Base-by-base conservation (phyloP, 164 flowering plant species). In the Santalum album region DNA sequence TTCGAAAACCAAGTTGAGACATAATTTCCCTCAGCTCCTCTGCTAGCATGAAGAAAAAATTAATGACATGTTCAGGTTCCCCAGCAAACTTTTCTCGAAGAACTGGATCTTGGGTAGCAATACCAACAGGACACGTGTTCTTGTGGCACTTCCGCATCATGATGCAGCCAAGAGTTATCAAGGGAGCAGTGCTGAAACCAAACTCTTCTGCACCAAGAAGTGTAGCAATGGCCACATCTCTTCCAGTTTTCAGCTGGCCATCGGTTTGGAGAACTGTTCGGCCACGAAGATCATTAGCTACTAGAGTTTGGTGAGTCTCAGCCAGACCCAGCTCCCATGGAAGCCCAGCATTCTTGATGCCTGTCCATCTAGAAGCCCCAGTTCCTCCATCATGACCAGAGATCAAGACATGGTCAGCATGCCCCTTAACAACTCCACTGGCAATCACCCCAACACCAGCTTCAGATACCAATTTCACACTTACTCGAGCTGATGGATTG, bases 311-410 rank as follows among this genome's bases (percentile, higher is more conserved):
- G 53, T 94, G 99, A 17, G 99, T 90, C 66, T 94, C 99, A 19
- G 97, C 99, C 69, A 94, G 68, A 52, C 99, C 99, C 59, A 94
- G 97, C 66, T 94, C 99, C 99, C 99, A 94, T 20, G 99, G 99
- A 21, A 94, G 81, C 35, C 99, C 99, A 52, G 99, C 99, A 75
- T 73, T 90, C 68, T 94, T 94, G 25, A 94, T 94, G 3, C 99
- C 96, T 18, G 99, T 94, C 97, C 99, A 94, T n/a, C 99, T 72
- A 24, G 99, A 82, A 38, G 99, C 99, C 22, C 99, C 99, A 11
- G 99, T 94, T 20, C 99, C 99, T 53, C 99, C 99, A 78, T 94
- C 99, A 56, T 94, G 99, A 47, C 99, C 99, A 2, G 99, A 81
- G 32, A 94, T 94, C 67, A 94, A 61, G 22, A 94, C 96, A 70